phyloP scores from a whole-genome alignment of 2,329 filamentous ascomycete species.

The Trichoderma citrinoviride region DNA sequence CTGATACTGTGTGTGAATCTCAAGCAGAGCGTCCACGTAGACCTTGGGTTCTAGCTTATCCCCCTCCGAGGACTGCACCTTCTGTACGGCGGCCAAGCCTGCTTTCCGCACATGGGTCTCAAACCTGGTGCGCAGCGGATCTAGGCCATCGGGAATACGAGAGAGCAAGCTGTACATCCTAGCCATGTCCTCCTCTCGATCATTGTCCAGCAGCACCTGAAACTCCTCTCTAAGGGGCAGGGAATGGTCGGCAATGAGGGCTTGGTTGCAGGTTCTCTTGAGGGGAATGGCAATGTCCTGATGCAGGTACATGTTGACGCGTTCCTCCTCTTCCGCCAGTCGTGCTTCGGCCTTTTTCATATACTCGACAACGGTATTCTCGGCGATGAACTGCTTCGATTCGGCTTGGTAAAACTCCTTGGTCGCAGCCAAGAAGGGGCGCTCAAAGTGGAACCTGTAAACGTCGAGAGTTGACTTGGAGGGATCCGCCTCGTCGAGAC shows the following conservation, averaged over 20 bases:
- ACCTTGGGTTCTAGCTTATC: constrained; percentile 94
- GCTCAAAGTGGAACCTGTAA: constrained; percentile 89
- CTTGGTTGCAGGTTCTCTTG: constrained; percentile 83
- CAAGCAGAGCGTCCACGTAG: constrained; percentile 91
- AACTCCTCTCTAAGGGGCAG: constrained; percentile 89
- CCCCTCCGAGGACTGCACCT: constrained; percentile 79
- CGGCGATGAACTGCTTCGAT: constrained; percentile 89
- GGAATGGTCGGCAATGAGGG: constrained; percentile 86
- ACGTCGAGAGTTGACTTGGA: constrained; percentile 94
- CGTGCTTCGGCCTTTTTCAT: constrained; percentile 98
- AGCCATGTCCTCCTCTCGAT: constrained; percentile 91
- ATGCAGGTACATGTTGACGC: constrained; percentile 88
- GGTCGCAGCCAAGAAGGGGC: constrained; percentile 84
- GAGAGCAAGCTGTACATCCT: constrained; percentile 93
- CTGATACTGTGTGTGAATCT: constrained; percentile 92
- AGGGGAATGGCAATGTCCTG: constrained; percentile 81
- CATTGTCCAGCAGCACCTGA: constrained; percentile 87
- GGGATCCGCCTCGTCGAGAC: constrained; percentile 87
- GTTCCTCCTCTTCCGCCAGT: constrained; percentile 88
- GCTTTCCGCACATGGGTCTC: constrained; percentile 91
- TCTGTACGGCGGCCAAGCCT: constrained; percentile 82
- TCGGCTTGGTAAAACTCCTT: constrained; percentile 84
- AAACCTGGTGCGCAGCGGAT: constrained; percentile 82
- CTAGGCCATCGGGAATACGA: constrained; percentile 85
- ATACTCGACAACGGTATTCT: constrained; percentile 97